Evolutionary conservation across 2,329 filamentous ascomycete genomes (phyloP).

Genomic region (Aspergillus tanneri): DNA sequence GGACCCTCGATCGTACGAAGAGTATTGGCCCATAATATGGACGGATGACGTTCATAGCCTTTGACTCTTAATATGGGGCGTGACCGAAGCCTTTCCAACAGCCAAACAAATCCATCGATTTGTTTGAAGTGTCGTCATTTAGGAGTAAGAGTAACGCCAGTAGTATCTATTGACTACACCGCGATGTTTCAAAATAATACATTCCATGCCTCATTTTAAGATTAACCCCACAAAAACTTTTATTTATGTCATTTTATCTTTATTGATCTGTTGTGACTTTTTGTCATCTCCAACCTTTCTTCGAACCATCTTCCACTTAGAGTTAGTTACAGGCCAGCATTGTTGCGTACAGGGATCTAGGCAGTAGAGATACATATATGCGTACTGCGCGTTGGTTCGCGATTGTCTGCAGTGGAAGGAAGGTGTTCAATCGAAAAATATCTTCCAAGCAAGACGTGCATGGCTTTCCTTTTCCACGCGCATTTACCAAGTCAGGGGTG

Average conservation of each 20-base stretch:
- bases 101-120: not conserved
- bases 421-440: too few species aligned
- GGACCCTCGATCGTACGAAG: constrained; percentile 8
- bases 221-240: too few species aligned
- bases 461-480: not conserved
- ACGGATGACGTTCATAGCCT: constrained; percentile 10
- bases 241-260: not conserved
- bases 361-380: too few species aligned
- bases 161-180: not conserved
- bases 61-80: not conserved
- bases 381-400: too few species aligned
- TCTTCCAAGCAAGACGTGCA: not conserved
- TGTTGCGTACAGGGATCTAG: too few species aligned
- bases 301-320: too few species aligned
- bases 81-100: not conserved
- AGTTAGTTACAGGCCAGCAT: too few species aligned
- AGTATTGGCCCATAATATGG: constrained; percentile 5
- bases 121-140: not conserved
- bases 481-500: not conserved
- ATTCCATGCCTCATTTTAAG: not conserved
- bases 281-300: not conserved
- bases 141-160: not conserved
- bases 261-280: not conserved
- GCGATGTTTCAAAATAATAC: not conserved
- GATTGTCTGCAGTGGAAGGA: too few species aligned